Evolutionary conservation across 2,329 filamentous ascomycete genomes (phyloP), one percentile per base, ranked within the genome.

Genomic region (Talaromyces sp.): DNA sequence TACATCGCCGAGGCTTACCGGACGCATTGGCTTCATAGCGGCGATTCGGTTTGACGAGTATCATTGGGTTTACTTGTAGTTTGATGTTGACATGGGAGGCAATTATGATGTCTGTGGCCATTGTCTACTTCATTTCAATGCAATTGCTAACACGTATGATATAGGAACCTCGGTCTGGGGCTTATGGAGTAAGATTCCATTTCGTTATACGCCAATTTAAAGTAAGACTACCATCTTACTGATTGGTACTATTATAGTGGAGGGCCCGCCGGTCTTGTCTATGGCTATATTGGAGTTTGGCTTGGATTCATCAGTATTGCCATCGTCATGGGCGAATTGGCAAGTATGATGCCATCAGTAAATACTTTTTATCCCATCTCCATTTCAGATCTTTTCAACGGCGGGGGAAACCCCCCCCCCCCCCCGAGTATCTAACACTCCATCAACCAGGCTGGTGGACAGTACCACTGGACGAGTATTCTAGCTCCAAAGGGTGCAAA

Each of bases 401-500:
- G n/a, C n/a, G n/a, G n/a, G n/a, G n/a, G n/a, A n/a, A n/a, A n/a
- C n/a, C n/a, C n/a, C n/a, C n/a, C n/a, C n/a, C n/a, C n/a, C n/a
- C n/a, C n/a, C n/a, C n/a, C n/a, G n/a, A n/a, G n/a, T n/a, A n/a
- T 19, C 48, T 51, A 39, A 45, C 17, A 37, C 3, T 11, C 10
- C 14, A 22, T 42, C 40, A 22, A 17, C 14, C 19, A 51, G 49
- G 49, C 49, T 13, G 49, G 49, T 7, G 49, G 49, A 17, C 49
- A 51, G 13, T 51, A 51, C 29, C 49, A 51, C 19, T 51, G 49
- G 49, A 46, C 42, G n/a, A 40, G 40, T 19, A 51, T 51, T 37
- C 36, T 51, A 2, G 35, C 35, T 17, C 42, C 49, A 7, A 22
- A 17, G 27, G 33, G 35, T 14, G 33, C 36, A 7, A 51, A 46